phyloP scores from a whole-genome alignment of 768 basidiomycete genomes.

The Amanita inopinata region DNA sequence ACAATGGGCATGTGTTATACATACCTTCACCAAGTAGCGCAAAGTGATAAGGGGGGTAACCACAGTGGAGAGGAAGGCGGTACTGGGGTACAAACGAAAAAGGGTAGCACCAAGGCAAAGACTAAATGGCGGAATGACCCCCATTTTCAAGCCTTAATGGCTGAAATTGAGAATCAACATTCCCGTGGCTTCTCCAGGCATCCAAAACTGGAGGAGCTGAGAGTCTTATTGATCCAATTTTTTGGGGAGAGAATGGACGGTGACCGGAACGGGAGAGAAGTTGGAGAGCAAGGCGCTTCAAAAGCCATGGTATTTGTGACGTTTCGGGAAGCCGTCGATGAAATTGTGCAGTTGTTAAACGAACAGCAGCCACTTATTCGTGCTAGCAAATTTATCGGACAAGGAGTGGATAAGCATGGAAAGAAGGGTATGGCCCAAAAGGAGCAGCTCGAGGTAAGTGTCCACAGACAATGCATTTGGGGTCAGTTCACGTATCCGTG shows the following conservation, averaged over 20 bases:
- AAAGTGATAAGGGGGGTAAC: slow-evolving; percentile 25
- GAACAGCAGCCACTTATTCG: slow-evolving; percentile 69
- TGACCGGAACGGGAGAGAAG: slow-evolving; percentile 26
- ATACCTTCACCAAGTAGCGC: slow-evolving; percentile 39
- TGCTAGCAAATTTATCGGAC: slow-evolving; percentile 84
- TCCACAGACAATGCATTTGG: not conserved
- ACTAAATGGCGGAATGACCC: slow-evolving; percentile 37
- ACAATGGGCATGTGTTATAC: slow-evolving; percentile 73
- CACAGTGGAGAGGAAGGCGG: slow-evolving; percentile 14
- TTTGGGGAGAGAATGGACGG: slow-evolving; percentile 51
- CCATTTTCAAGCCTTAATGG: slow-evolving; percentile 54
- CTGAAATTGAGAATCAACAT: slow-evolving; percentile 54
- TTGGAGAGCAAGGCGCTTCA: slow-evolving; percentile 32
- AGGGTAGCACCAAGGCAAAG: slow-evolving; percentile 35
- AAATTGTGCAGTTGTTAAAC: slow-evolving; percentile 77
- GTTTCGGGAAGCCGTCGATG: slow-evolving; percentile 85
- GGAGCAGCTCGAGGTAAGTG: slow-evolving; percentile 75
- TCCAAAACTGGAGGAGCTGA: slow-evolving; percentile 88
- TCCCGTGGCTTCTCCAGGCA: slow-evolving; percentile 54
- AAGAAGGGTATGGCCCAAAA: slow-evolving; percentile 85
- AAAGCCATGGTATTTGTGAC: slow-evolving; percentile 92
- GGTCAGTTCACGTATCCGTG: slow-evolving; percentile 9
- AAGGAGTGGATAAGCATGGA: slow-evolving; percentile 76
- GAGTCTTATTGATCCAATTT: slow-evolving; percentile 65
- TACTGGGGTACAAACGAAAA: slow-evolving; percentile 21